A percentile compares a stretch with the other conserved stretches of the same genome.
phyloP scores from a whole-genome alignment of 1,284 basidiomycete genomes.

The Melampsora americana region DNA sequence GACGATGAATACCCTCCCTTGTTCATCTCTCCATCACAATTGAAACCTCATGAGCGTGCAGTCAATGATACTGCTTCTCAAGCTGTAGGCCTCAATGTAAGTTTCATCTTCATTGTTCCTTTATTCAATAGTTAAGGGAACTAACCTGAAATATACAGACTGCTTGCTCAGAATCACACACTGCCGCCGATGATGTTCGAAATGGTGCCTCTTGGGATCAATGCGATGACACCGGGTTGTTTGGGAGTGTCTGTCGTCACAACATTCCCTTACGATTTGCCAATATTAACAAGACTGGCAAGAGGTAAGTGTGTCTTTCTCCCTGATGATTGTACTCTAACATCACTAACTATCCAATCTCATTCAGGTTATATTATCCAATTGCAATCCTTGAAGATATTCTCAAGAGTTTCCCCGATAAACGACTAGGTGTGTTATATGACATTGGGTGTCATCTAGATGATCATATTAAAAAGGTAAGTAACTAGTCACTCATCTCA shows the following conservation, averaged over 20 bases:
- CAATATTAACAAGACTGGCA: conserved; percentile 9
- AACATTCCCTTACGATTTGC: conserved; percentile 14
- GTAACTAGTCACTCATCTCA: neutral
- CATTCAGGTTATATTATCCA: conserved; percentile 15
- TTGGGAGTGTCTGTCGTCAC: conserved; percentile 19
- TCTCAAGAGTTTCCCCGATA: neutral
- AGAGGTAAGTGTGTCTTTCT: conserved; percentile 15
- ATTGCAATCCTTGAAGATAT: conserved; percentile 5
- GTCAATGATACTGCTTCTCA: neutral
- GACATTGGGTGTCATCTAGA: conserved; percentile 36
- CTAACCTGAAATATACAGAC: neutral
- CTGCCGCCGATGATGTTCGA: conserved; percentile 9
- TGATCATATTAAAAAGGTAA: conserved; percentile 22
- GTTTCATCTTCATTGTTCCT: neutral
- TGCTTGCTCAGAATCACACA: conserved; percentile 20
- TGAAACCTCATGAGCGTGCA: neutral
- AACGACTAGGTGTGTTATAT: neutral
- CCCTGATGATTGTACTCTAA: neutral
- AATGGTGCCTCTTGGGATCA: conserved; percentile 13
- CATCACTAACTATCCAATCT: neutral
- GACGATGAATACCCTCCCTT: conserved; percentile 1
- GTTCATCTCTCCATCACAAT: conserved; percentile 10
- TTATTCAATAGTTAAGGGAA: neutral
- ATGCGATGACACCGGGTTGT: conserved; percentile 23
- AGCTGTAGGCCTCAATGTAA: neutral